Conservation (phyloP, 345 rosid species). For the Passiflora organensis region DNA sequence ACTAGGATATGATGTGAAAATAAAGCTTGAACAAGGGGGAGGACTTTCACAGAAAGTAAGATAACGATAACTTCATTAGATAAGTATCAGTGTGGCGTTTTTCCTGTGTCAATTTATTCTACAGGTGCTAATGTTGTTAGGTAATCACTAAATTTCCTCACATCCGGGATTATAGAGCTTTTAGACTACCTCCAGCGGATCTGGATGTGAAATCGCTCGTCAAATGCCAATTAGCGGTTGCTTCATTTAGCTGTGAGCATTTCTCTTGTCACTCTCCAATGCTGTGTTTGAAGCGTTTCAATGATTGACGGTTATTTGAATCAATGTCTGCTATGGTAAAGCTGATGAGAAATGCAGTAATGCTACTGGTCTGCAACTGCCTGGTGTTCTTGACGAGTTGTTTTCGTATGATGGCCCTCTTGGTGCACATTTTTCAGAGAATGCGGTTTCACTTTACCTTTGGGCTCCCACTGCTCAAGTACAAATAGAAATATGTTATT, state of each 20-base stretch:
- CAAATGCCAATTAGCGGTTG: conserved; percentile 76
- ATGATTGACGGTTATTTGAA: neutral
- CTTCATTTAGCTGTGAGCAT: conserved; percentile 48
- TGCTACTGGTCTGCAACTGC: conserved; percentile 82
- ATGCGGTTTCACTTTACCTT: conserved; percentile 56
- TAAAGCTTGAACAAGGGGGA: conserved; percentile 52
- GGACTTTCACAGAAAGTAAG: conserved; percentile 54
- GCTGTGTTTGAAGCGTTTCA: neutral
- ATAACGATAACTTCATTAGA: neutral
- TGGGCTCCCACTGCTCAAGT: conserved; percentile 98
- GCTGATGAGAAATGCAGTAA: conserved; percentile 48
- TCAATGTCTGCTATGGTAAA: conserved; percentile 19
- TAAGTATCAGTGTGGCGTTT: neutral
- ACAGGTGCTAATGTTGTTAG: conserved; percentile 30
- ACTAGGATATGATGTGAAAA: conserved; percentile 54
- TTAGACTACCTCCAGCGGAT: conserved; percentile 46
- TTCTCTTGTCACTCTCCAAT: neutral
- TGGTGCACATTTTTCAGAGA: conserved; percentile 58
- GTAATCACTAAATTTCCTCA: conserved; percentile 82
- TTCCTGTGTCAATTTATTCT: neutral
- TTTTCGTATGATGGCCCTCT: conserved; percentile 86
- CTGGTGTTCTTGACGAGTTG: conserved; percentile 76
- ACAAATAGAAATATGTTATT: conserved; percentile 3
- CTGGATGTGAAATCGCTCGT: conserved; percentile 50
- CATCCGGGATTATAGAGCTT: conserved; percentile 55